Evolutionary conservation across 2,329 filamentous ascomycete genomes (phyloP).

Genomic region (Orbilia javanica): DNA sequence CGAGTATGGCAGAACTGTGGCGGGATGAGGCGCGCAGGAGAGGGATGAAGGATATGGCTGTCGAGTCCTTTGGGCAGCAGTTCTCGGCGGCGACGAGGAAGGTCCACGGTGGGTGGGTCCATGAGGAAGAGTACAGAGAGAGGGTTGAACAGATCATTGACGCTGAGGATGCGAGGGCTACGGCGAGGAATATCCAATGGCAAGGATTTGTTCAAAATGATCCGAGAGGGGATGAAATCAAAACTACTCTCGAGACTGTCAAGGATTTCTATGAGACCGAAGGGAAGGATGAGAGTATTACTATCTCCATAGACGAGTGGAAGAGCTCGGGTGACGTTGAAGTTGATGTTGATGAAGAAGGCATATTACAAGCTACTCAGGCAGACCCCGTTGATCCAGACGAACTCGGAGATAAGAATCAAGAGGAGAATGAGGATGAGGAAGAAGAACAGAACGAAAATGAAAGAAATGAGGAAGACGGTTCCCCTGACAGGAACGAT

Average conservation of each 20-base stretch:
- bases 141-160: conserved; percentile 74
- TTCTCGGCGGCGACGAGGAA: conserved; percentile 87
- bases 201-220: conserved; percentile 74
- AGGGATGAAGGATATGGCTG: conserved; percentile 74
- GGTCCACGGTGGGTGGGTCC: conserved; percentile 86
- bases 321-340: conserved; percentile 65
- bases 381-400: conserved; percentile 65
- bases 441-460: conserved; percentile 38
- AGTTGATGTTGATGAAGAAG: conserved; percentile 76
- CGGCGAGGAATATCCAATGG: conserved; percentile 70
- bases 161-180: conserved; percentile 72
- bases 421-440: conserved; percentile 67
- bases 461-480: conserved; percentile 62
- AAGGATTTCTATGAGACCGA: conserved; percentile 79
- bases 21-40: conserved; percentile 86
- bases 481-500: conserved; percentile 65
- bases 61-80: conserved; percentile 80
- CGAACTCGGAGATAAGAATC: conserved; percentile 69
- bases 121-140: conserved; percentile 84
- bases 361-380: conserved; percentile 30
- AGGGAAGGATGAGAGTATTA: conserved; percentile 2
- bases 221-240: conserved; percentile 73
- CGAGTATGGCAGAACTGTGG: conserved; percentile 95
- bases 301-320: conserved; percentile 18
- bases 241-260: conserved; percentile 83